These are phyloP conservation scores for Grosmannia huntii DNA, from an alignment of 2,329 filamentous ascomycete species.

Conservation along the genomic window DNA sequence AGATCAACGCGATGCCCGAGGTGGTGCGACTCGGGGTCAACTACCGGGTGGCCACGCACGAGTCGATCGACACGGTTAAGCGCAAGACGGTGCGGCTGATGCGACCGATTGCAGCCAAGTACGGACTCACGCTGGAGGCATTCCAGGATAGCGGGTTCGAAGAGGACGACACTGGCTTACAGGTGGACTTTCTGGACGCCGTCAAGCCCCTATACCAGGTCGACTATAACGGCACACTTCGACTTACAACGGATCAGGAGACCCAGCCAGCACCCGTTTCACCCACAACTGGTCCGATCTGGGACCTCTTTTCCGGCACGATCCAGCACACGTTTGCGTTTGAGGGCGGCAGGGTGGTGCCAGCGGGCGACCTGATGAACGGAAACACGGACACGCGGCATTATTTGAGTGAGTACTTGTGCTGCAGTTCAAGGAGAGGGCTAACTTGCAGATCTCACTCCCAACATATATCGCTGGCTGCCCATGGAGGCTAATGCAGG, in stretches of 20 bases:
- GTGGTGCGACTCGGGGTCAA: conserved; percentile 44
- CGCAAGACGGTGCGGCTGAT: conserved; percentile 35
- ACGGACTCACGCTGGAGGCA: conserved; percentile 42
- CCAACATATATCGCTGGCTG: conserved; percentile 35
- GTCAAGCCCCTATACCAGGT: conserved; percentile 21
- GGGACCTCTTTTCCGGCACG: conserved; percentile 18
- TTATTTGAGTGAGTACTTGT: conserved; percentile 17
- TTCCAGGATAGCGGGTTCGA: conserved; percentile 20
- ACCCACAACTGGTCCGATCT: conserved; percentile 17
- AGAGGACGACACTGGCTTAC: background rate
- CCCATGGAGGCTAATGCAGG: conserved; percentile 23
- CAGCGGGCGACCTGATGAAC: conserved; percentile 37
- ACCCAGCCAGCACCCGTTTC: conserved; percentile 24
- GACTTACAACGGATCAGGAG: conserved; percentile 20
- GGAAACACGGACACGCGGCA: conserved; percentile 37
- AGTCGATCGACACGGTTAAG: conserved; percentile 36
- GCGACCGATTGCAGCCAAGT: conserved; percentile 34
- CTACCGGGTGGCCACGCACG: conserved; percentile 44
- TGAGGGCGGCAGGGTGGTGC: conserved; percentile 23
- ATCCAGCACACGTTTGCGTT: conserved; percentile 17
- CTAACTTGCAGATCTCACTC: conserved; percentile 20
- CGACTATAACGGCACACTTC: conserved; percentile 27
- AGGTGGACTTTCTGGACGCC: background rate
- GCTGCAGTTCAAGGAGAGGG: no score
- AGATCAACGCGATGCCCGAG: conserved; percentile 57